These are phyloP conservation scores for Leccinum huronense DNA, from an alignment of 1,284 basidiomycete genomes.

Conservation along the genomic window DNA sequence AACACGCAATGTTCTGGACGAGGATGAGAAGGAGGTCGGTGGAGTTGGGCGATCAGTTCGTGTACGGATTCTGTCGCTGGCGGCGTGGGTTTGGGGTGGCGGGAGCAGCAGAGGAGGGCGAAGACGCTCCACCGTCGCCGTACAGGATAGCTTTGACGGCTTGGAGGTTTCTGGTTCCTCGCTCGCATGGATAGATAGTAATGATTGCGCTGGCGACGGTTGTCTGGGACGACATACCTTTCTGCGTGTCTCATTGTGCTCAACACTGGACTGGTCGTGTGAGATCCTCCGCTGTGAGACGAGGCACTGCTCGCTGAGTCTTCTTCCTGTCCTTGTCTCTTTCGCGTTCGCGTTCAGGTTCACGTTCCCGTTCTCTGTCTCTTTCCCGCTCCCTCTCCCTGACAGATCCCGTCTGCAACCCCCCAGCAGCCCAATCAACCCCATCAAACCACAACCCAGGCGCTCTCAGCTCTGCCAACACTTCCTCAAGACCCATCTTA, in stretches of 20 bases:
- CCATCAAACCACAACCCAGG: slow-evolving; percentile 66
- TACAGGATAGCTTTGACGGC: slow-evolving; percentile 86
- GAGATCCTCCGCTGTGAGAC: slow-evolving; percentile 48
- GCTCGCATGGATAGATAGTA: slow-evolving; percentile 53
- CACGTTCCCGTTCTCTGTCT: slow-evolving; percentile 28
- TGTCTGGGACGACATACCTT: slow-evolving; percentile 54
- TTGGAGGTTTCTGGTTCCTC: slow-evolving; percentile 88
- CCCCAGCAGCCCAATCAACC: slow-evolving; percentile 50
- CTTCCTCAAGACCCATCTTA: slow-evolving; percentile 59
- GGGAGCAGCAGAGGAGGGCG: slow-evolving; percentile 1
- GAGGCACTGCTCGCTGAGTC: slow-evolving; percentile 48
- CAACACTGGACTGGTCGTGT: slow-evolving; percentile 69
- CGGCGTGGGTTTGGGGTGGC: slow-evolving; percentile 10
- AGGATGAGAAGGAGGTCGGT: slow-evolving; percentile 85
- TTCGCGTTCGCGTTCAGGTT: slow-evolving; percentile 30
- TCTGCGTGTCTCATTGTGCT: slow-evolving; percentile 71
- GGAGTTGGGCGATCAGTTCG: slow-evolving; percentile 84
- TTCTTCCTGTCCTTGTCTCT: slow-evolving; percentile 31
- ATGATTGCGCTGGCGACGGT: slow-evolving; percentile 46
- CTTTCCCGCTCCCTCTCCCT: slow-evolving; percentile 38
- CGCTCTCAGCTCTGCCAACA: slow-evolving; percentile 52
- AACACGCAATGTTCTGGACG: slow-evolving; percentile 77
- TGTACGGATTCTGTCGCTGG: slow-evolving; percentile 66
- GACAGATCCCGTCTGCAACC: slow-evolving; percentile 15
- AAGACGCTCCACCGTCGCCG: slow-evolving; percentile 75